Evolutionary conservation across 164 flowering plant genomes (phyloP).

Genomic region (Stephania japonica): DNA sequence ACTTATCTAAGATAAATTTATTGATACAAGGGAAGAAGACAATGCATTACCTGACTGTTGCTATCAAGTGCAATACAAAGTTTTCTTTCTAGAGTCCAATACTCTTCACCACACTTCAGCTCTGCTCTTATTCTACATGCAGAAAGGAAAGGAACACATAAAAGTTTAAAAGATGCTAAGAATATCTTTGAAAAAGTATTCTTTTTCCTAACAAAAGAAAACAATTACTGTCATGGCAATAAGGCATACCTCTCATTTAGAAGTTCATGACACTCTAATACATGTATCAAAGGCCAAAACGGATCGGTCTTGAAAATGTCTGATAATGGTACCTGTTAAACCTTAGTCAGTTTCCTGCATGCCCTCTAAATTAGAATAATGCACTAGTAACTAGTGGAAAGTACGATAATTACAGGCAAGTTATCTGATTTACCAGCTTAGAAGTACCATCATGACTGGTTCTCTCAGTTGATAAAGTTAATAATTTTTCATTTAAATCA

Average conservation of each 20-base stretch:
- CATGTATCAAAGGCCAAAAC: constrained; percentile 43
- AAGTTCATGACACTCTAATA: constrained; percentile 52
- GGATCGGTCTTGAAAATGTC: constrained; percentile 41
- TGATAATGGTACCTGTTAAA: constrained; percentile 8
- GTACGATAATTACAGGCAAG: constrained; percentile 5
- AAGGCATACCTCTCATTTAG: constrained; percentile 52
- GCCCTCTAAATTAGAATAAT: constrained; percentile 8
- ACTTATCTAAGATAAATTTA: not conserved
- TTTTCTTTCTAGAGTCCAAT: constrained; percentile 86
- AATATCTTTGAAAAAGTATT: not conserved
- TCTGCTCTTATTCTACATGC: constrained; percentile 57
- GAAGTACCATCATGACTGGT: constrained; percentile 6
- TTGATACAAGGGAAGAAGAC: no score
- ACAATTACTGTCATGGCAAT: not conserved
- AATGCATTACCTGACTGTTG: constrained; percentile 42
- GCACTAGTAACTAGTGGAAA: not conserved
- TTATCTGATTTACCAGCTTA: constrained; percentile 17
- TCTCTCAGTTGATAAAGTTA: constrained; percentile 23
- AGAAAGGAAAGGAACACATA: constrained; percentile 6
- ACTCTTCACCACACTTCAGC: constrained; percentile 65
- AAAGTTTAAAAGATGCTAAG: not conserved
- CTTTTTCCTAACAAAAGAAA: not conserved
- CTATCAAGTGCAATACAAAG: constrained; percentile 50
- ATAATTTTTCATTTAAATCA: constrained; percentile 57
- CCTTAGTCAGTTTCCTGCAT: constrained; percentile 29